A percentile compares a stretch with the other conserved stretches of the same genome.
These are phyloP conservation scores for Mesotaenium endlicherianum DNA, from an alignment of 139 green algal genomes.

Conservation along the genomic window DNA sequence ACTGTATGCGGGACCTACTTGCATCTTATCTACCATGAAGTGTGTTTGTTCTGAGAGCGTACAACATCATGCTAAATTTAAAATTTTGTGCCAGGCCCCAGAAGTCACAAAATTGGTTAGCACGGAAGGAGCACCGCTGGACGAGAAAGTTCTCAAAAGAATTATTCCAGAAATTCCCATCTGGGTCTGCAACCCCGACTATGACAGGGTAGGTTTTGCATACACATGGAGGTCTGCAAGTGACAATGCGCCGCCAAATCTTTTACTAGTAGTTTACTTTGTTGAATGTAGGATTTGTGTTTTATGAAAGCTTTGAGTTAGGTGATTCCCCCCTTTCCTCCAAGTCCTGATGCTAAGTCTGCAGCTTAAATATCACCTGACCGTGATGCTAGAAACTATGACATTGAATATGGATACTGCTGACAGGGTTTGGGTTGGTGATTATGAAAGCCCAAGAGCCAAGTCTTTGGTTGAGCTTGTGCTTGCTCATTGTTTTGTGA, in stretches of 20 bases:
- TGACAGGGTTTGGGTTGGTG: too few relatives aligned
- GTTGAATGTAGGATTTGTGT: too few relatives aligned
- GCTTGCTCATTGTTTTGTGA: too few relatives aligned
- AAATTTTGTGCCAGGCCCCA: not conserved
- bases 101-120: not conserved
- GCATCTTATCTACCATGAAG: not conserved
- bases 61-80: too few relatives aligned
- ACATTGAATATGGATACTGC: too few relatives aligned
- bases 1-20: not conserved
- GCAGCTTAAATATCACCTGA: too few relatives aligned
- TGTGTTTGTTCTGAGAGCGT: not conserved
- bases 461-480: too few relatives aligned
- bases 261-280: not conserved
- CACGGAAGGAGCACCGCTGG: not conserved
- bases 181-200: slow-evolving; percentile 34
- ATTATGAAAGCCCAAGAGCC: too few relatives aligned
- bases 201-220: slow-evolving; percentile 30
- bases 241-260: not conserved
- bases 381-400: too few relatives aligned
- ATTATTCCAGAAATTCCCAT: slow-evolving; percentile 27
- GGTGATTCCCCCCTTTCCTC: too few relatives aligned
- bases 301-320: too few relatives aligned
- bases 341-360: too few relatives aligned
- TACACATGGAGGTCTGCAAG: not conserved
- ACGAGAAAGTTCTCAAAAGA: slow-evolving; percentile 19